Conservation (phyloP, 495 filamentous ascomycete species). For the Hypoxylon fragiforme region DNA sequence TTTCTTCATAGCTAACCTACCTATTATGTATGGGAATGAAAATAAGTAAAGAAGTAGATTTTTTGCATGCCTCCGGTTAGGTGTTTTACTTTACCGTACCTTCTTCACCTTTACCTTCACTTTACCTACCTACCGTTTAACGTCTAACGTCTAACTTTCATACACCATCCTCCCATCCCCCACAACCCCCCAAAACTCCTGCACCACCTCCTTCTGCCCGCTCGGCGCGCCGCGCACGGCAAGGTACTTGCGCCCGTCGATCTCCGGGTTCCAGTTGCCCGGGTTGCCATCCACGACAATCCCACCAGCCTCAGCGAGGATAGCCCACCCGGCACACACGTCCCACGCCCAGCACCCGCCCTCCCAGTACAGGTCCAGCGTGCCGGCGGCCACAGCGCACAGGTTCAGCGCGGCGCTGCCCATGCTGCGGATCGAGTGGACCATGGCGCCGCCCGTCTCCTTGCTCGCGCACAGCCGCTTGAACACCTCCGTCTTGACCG, state of each 20-base stretch:
- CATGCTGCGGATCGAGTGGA: slow-evolving; percentile 72
- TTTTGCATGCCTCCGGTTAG: no score
- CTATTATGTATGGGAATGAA: no score
- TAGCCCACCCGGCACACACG: slow-evolving; percentile 88
- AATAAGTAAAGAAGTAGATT: no score
- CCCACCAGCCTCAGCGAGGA: slow-evolving; percentile 83
- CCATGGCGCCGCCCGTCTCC: slow-evolving; percentile 74
- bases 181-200: slow-evolving; percentile 76
- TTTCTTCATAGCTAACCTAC: no score
- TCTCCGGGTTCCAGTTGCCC: slow-evolving; percentile 68
- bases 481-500: slow-evolving; percentile 72
- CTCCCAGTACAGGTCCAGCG: slow-evolving; percentile 88
- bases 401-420: slow-evolving; percentile 85
- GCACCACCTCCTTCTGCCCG: slow-evolving; percentile 74
- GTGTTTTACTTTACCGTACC: no score
- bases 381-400: slow-evolving; percentile 77
- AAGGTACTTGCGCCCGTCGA: slow-evolving; percentile 81
- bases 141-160: no score
- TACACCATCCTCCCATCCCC: slow-evolving; percentile 60
- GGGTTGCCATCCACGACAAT: slow-evolving; percentile 77
- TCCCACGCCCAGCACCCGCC: slow-evolving; percentile 96
- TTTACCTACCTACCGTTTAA: no score
- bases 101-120: no score
- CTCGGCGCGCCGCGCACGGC: slow-evolving; percentile 67
- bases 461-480: slow-evolving; percentile 64